Evolutionary conservation across 2,329 filamentous ascomycete genomes (phyloP).

Genomic region (Rutstroemia sydowiana): DNA sequence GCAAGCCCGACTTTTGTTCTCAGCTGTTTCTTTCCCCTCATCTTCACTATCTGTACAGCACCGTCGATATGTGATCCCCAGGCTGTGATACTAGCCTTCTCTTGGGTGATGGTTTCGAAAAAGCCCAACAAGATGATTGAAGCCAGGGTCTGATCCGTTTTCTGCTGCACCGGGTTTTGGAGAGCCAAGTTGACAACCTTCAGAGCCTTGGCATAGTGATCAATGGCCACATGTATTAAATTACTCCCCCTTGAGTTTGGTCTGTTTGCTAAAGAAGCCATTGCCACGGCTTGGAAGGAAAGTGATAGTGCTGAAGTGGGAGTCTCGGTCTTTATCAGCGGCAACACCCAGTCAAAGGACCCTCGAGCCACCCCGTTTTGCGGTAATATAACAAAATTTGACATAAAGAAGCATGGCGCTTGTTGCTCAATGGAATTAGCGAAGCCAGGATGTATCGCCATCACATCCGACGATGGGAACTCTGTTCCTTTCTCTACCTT

Average conservation of each 20-base stretch:
- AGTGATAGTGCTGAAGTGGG: constrained; percentile 42
- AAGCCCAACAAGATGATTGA: constrained; percentile 52
- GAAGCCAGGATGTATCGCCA: constrained; percentile 19
- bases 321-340: constrained; percentile 42
- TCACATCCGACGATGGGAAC: constrained; percentile 13
- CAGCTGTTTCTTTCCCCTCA: constrained; percentile 48
- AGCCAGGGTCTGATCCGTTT: constrained; percentile 50
- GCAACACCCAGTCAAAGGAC: constrained; percentile 52
- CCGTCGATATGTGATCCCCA: constrained; percentile 60
- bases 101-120: constrained; percentile 49
- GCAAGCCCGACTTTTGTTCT: constrained; percentile 45
- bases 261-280: constrained; percentile 50
- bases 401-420: constrained; percentile 52
- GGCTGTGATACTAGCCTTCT: constrained; percentile 45
- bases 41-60: constrained; percentile 53
- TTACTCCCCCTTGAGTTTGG: constrained; percentile 30
- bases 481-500: constrained; percentile 22
- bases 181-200: constrained; percentile 46
- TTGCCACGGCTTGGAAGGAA: constrained; percentile 52
- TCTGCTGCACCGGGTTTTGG: constrained; percentile 41
- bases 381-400: constrained; percentile 53
- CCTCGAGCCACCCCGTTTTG: constrained; percentile 43
- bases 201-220: constrained; percentile 48
- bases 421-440: constrained; percentile 45
- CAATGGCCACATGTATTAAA: constrained; percentile 37